Percentiles rank a stretch among this genome's conserved stretches.
These are phyloP conservation scores for Colletotrichum sansevieriae DNA, from an alignment of 2,329 filamentous ascomycete species.

Conservation along the genomic window DNA sequence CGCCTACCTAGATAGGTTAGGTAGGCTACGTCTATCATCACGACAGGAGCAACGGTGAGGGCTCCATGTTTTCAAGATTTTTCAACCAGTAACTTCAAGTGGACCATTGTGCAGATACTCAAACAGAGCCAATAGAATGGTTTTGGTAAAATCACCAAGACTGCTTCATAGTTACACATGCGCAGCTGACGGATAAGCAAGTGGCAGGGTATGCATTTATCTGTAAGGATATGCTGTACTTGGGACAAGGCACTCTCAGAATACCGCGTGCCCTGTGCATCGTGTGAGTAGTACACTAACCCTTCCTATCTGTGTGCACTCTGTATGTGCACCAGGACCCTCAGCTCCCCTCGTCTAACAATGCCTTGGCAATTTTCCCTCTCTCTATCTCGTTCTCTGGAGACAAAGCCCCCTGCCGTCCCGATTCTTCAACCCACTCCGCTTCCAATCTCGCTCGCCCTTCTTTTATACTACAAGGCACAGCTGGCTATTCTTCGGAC, in stretches of 20 bases:
- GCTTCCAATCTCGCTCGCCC: slow-evolving; percentile 11
- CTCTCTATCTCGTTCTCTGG: neutral
- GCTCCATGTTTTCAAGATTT: no score
- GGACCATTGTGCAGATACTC: no score
- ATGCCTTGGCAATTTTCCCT: neutral
- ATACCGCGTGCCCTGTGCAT: slow-evolving; percentile 1
- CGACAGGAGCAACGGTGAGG: no score
- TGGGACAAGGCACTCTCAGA: neutral
- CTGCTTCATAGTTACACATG: neutral
- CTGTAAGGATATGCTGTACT: no score
- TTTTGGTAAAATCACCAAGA: neutral
- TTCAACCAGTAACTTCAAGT: no score
- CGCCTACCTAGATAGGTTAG: neutral
- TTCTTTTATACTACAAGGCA: neutral
- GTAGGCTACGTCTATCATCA: no score
- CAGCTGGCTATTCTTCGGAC: slow-evolving; percentile 9
- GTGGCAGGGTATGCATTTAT: no score
- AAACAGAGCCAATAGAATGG: no score
- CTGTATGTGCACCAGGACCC: neutral
- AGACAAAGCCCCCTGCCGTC: neutral
- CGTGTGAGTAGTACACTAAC: no score
- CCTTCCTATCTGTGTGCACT: neutral
- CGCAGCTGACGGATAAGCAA: no score
- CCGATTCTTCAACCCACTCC: neutral
- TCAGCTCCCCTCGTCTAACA: no score